Conservation (phyloP, 108 stramenopile species). For the Nitzschia inconspicua region DNA sequence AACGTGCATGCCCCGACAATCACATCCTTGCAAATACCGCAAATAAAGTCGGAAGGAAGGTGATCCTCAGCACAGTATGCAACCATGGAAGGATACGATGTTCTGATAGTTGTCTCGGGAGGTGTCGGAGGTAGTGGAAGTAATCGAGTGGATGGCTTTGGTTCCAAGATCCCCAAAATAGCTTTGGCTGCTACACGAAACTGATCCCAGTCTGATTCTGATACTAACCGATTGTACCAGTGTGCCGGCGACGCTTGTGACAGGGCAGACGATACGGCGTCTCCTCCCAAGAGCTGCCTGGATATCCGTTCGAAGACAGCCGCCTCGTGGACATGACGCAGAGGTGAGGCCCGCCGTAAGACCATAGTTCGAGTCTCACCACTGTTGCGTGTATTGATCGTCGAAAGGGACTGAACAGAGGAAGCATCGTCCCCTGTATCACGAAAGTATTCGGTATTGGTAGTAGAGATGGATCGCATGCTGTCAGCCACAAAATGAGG, state of each 20-base stretch:
- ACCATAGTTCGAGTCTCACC: no score
- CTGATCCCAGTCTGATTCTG: constrained; percentile 29
- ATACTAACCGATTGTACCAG: constrained; percentile 25
- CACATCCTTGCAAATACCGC: constrained; percentile 33
- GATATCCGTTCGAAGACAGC: constrained; percentile 17
- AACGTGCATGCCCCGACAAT: constrained; percentile 30
- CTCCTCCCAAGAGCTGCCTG: constrained; percentile 5
- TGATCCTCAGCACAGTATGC: constrained; percentile 15
- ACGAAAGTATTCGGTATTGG: constrained; percentile 11
- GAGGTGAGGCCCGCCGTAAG: no score
- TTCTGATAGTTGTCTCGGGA: not conserved
- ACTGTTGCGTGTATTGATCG: no score
- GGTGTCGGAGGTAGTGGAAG: constrained; percentile 22
- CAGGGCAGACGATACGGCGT: not conserved
- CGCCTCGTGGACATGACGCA: constrained; percentile 3
- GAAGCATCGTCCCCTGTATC: not conserved
- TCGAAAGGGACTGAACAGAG: no score
- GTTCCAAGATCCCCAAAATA: not conserved
- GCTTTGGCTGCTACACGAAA: constrained; percentile 9
- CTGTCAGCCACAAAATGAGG: not conserved
- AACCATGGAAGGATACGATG: not conserved
- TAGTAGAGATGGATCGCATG: constrained; percentile 14
- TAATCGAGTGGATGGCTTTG: not conserved
- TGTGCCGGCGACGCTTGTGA: not conserved
- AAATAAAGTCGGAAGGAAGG: constrained; percentile 26